A percentile compares a stretch with the other conserved stretches of the same genome.
Conservation (phyloP, 192 early-diverging fungal species). For the Linnemannia schmuckeri region DNA sequence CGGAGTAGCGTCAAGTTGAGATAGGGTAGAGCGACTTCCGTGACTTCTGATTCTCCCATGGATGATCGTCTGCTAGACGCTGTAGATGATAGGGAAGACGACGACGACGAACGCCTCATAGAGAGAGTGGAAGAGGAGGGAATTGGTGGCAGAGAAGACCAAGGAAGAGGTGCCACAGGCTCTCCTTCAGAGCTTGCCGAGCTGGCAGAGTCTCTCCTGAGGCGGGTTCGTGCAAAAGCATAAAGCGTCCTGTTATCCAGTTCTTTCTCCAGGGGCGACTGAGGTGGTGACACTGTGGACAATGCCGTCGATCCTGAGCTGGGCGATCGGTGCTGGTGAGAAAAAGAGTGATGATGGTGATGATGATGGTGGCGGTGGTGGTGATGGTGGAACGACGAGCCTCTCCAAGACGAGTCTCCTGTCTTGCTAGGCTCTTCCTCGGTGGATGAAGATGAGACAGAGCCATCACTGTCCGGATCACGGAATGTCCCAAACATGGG, state of each 20-base stretch:
- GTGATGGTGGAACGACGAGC: neutral
- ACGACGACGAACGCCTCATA: neutral
- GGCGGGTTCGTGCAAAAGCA: slow-evolving; percentile 7
- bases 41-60: neutral
- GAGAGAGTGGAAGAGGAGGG: neutral
- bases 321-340: neutral
- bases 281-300: slow-evolving; percentile 14
- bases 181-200: slow-evolving; percentile 21
- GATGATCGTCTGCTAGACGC: slow-evolving; percentile 25
- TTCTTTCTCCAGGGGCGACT: slow-evolving; percentile 11
- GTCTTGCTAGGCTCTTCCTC: slow-evolving; percentile 4
- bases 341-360: neutral
- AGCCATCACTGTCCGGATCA: slow-evolving; percentile 30
- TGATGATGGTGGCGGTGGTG: neutral
- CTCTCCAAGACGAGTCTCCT: neutral
- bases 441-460: slow-evolving; percentile 6
- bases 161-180: neutral
- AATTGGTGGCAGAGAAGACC: neutral
- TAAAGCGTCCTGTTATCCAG: slow-evolving; percentile 4
- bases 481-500: slow-evolving; percentile 18
- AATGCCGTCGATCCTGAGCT: neutral
- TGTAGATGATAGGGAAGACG: neutral
- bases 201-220: slow-evolving; percentile 12
- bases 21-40: slow-evolving; percentile 18
- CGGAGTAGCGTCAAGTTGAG: slow-evolving; percentile 33